A percentile compares a stretch with the other conserved stretches of the same genome.
phyloP scores from a whole-genome alignment of 768 basidiomycete species.

The Glaciozyma antarctica region DNA sequence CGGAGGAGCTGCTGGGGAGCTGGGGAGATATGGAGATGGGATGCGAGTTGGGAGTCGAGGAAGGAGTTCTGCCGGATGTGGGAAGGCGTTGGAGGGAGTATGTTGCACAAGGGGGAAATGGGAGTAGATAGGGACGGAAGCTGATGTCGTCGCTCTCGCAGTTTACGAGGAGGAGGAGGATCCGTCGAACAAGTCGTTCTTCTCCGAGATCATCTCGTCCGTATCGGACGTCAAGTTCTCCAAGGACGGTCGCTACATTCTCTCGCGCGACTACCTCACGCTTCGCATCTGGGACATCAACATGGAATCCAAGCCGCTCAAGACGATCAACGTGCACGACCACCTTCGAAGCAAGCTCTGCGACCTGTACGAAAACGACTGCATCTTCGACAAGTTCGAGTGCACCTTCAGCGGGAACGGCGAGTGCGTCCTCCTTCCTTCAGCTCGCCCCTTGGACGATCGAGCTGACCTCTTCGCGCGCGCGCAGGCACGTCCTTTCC shows the following conservation, averaged over 20 bases:
- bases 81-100: not conserved
- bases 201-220: conserved; percentile 98
- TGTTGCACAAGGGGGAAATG: not conserved
- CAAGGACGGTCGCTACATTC: conserved; percentile 89
- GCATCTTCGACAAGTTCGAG: conserved; percentile 99
- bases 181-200: conserved; percentile 92
- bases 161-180: conserved; percentile 99
- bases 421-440: conserved; percentile 48
- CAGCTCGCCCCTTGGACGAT: not conserved
- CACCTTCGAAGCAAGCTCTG: conserved; percentile 94
- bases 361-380: conserved; percentile 98
- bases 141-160: conserved; percentile 38
- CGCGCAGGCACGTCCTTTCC: conserved; percentile 78
- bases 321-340: conserved; percentile 97
- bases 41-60: not conserved
- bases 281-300: conserved; percentile 99
- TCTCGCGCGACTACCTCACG: conserved; percentile 92
- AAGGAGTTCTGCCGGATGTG: not conserved
- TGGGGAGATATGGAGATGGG: no score
- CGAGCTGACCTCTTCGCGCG: not conserved
- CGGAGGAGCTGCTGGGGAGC: not conserved
- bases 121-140: no score
- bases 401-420: conserved; percentile 97
- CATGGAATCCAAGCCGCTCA: conserved; percentile 92
- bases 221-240: conserved; percentile 99